Percentiles rank a stretch among this genome's conserved stretches.
phyloP scores from a whole-genome alignment of 345 rosid genomes.

The Eucalyptus regnans region DNA sequence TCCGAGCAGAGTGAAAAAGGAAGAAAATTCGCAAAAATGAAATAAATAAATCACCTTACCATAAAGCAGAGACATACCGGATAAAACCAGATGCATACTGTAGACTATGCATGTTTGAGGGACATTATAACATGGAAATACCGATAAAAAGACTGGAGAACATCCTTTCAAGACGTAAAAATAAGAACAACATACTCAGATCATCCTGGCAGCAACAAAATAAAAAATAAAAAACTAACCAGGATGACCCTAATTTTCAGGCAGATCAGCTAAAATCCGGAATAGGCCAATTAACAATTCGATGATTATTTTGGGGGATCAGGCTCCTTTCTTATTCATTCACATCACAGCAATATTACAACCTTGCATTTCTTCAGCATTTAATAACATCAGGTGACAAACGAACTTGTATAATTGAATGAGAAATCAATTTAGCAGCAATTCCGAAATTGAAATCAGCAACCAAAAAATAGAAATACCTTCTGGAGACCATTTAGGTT shows the following conservation, averaged over 20 bases:
- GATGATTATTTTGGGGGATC: not conserved
- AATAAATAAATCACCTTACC: not conserved
- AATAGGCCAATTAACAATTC: not conserved
- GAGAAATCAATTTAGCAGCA: too few species aligned
- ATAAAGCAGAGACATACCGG: not conserved
- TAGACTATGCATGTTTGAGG: not conserved
- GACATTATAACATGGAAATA: not conserved
- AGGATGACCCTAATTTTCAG: not conserved
- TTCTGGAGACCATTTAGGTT: slow-evolving; percentile 85
- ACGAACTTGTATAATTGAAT: not conserved
- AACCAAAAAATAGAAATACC: slow-evolving; percentile 21
- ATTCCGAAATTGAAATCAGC: not conserved
- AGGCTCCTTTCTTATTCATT: not conserved
- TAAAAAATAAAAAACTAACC: not conserved
- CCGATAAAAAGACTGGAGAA: not conserved
- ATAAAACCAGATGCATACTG: not conserved
- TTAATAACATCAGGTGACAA: not conserved
- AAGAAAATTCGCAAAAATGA: not conserved
- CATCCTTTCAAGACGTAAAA: not conserved
- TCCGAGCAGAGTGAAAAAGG: not conserved
- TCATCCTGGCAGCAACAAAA: not conserved
- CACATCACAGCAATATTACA: not conserved
- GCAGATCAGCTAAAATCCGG: not conserved
- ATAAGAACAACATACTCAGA: not conserved
- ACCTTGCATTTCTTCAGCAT: not conserved